Percentiles rank a stretch among this genome's conserved stretches.
Conservation (phyloP, 352 stramenopile genomes). For the Pythium scleroteichum region DNA sequence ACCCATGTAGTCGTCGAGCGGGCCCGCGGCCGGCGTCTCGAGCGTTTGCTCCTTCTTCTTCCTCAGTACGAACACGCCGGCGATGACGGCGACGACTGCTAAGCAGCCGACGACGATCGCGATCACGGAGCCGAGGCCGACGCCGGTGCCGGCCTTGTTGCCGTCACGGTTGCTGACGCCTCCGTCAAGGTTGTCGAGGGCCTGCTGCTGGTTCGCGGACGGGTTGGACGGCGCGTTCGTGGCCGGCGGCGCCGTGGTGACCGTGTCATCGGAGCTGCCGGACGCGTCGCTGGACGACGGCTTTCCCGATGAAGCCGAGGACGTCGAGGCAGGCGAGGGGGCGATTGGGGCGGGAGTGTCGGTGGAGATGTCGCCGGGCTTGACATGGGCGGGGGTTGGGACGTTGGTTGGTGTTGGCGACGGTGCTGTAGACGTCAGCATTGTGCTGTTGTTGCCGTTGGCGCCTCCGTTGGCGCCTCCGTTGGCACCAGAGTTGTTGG, state of each 20-base stretch:
- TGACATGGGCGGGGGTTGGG: conserved; percentile 23
- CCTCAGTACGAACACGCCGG: conserved; percentile 60
- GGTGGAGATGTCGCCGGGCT: conserved; percentile 9
- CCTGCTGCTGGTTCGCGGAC: conserved; percentile 32
- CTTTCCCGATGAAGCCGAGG: conserved; percentile 28
- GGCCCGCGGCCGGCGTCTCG: conserved; percentile 41
- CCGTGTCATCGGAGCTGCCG: not conserved
- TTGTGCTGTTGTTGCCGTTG: conserved; percentile 2
- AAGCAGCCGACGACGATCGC: conserved; percentile 68
- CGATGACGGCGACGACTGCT: conserved; percentile 68
- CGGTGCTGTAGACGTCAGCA: not conserved
- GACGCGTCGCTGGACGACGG: not conserved
- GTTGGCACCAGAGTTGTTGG: no score
- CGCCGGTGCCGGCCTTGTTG: not conserved
- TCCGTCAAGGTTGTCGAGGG: conserved; percentile 37
- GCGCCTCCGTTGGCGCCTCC: not conserved
- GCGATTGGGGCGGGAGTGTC: not conserved
- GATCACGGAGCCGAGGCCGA: conserved; percentile 49
- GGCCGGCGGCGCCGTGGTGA: conserved; percentile 1
- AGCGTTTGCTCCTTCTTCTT: conserved; percentile 61
- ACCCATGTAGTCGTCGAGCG: conserved; percentile 51
- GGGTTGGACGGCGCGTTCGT: conserved; percentile 3
- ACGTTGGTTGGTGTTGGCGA: conserved; percentile 11
- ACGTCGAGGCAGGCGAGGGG: not conserved
- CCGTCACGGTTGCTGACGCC: conserved; percentile 19